Conservation (phyloP, 106 monocot genomes). For the Dendrobium officinale region DNA sequence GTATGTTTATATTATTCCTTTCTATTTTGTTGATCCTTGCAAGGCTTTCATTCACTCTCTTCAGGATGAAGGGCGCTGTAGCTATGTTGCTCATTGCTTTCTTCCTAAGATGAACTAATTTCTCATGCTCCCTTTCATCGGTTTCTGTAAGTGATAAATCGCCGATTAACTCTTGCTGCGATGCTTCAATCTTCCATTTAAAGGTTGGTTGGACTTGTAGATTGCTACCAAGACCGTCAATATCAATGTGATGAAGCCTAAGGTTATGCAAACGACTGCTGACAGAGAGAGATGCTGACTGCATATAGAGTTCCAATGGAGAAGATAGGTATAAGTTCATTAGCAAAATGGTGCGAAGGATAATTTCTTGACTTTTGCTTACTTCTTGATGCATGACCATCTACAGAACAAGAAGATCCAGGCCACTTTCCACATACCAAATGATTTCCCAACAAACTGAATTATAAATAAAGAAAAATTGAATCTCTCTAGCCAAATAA, state of each 20-base stretch:
- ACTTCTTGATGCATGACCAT: slow-evolving; percentile 45
- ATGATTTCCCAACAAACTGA: slow-evolving; percentile 79
- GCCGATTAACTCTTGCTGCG: no score
- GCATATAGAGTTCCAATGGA: slow-evolving; percentile 12
- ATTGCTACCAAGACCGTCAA: slow-evolving; percentile 22
- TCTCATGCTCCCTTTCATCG: no score
- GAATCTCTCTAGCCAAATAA: no score
- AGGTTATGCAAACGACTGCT: slow-evolving; percentile 39
- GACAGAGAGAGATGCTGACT: slow-evolving; percentile 40
- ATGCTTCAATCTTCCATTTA: no score
- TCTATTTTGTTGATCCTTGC: no score
- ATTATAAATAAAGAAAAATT: not conserved
- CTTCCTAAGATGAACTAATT: no score
- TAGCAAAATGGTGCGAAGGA: not conserved
- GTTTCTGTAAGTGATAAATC: no score
- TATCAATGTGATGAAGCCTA: no score
- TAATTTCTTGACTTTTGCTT: not conserved
- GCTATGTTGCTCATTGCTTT: no score
- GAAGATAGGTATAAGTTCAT: not conserved
- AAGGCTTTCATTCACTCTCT: no score
- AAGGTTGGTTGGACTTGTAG: slow-evolving; percentile 41
- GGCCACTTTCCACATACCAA: slow-evolving; percentile 50
- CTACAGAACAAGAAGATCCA: slow-evolving; percentile 33
- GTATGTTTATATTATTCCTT: no score
- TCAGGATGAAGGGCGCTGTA: no score